A percentile compares a stretch with the other conserved stretches of the same genome.
Evolutionary conservation across 257 asterid species (phyloP).

Genomic region (Petunia secreta): DNA sequence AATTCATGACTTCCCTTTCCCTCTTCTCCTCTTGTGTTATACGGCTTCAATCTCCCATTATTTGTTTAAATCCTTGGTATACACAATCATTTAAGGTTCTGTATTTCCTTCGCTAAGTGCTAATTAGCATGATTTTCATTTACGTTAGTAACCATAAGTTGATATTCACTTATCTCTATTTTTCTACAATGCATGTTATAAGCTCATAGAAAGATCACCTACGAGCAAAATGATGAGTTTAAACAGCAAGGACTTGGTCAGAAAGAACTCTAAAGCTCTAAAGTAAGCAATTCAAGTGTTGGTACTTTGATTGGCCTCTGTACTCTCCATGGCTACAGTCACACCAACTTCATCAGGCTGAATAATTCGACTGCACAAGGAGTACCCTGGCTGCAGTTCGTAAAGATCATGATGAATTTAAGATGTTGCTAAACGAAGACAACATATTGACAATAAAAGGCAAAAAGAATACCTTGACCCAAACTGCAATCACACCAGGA

Average conservation of each 20-base stretch:
- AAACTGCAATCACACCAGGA: slow-evolving; percentile 72
- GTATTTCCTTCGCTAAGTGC: too few species aligned
- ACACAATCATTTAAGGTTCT: too few species aligned
- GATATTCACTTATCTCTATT: too few species aligned
- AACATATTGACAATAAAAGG: not conserved
- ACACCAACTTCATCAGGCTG: slow-evolving; percentile 97
- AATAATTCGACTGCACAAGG: slow-evolving; percentile 66
- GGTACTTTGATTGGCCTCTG: not conserved
- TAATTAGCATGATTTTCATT: too few species aligned
- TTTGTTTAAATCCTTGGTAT: too few species aligned
- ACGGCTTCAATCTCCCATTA: too few species aligned
- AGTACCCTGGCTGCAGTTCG: slow-evolving; percentile 65
- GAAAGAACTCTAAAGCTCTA: not conserved
- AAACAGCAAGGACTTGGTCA: not conserved
- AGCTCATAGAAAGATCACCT: not conserved
- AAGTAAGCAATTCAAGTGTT: not conserved
- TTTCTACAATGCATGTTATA: too few species aligned
- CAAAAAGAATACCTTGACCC: slow-evolving; percentile 65
- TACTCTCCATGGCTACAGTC: slow-evolving; percentile 47
- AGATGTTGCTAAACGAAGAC: not conserved
- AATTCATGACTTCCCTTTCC: too few species aligned
- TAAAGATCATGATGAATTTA: not conserved
- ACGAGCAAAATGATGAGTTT: not conserved
- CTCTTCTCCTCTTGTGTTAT: too few species aligned
- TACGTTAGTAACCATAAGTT: too few species aligned